phyloP scores from a whole-genome alignment of 495 filamentous ascomycete genomes.

The Aspergillus sparsus region DNA sequence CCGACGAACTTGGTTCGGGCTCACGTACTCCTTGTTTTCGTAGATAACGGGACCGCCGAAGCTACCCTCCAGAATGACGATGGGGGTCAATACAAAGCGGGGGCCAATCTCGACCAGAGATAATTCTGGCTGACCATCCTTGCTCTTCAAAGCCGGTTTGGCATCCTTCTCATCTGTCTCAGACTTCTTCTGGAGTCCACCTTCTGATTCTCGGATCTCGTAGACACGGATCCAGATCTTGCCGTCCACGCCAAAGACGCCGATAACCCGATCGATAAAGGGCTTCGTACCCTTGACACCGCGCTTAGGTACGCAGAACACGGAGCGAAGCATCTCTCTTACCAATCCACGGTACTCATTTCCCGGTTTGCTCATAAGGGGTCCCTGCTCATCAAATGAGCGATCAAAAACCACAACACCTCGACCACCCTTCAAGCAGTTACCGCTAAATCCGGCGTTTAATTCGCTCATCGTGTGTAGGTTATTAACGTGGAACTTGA shows the following conservation, averaged over 20 bases:
- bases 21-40: slow-evolving; percentile 98
- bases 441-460: slow-evolving; percentile 81
- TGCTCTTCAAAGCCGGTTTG: slow-evolving; percentile 39
- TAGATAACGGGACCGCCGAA: slow-evolving; percentile 98
- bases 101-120: slow-evolving; percentile 92
- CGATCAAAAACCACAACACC: slow-evolving; percentile 92
- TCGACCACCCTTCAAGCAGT: slow-evolving; percentile 93
- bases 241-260: slow-evolving; percentile 87
- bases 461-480: slow-evolving; percentile 95
- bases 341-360: slow-evolving; percentile 48
- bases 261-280: slow-evolving; percentile 93
- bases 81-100: slow-evolving; percentile 91
- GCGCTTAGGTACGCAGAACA: slow-evolving; percentile 87
- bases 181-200: slow-evolving; percentile 34
- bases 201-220: slow-evolving; percentile 85
- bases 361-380: slow-evolving; percentile 43
- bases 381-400: slow-evolving; percentile 69
- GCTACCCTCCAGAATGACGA: slow-evolving; percentile 90
- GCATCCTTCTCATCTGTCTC: slow-evolving; percentile 34
- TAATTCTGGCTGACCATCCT: slow-evolving; percentile 62
- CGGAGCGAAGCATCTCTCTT: slow-evolving; percentile 79
- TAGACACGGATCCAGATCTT: slow-evolving; percentile 97
- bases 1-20: slow-evolving; percentile 87
- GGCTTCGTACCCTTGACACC: slow-evolving; percentile 87
- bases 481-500: slow-evolving; percentile 66